Percentiles rank a stretch among this genome's conserved stretches.
Conservation (phyloP, 2,329 filamentous ascomycete genomes). For the Colletotrichum sp. region DNA sequence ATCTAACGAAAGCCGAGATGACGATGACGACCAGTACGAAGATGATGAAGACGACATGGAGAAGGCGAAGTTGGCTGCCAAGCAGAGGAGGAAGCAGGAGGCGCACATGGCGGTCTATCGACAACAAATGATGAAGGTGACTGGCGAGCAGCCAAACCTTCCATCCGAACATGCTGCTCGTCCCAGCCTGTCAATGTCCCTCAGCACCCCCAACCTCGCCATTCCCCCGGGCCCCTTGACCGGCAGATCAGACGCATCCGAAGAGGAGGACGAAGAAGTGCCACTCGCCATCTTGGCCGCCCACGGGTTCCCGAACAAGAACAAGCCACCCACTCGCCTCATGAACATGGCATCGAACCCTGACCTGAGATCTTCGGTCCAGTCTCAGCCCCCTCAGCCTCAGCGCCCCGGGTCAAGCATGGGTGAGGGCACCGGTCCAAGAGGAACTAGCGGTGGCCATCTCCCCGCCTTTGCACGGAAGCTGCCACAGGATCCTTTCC, state of each 20-base stretch:
- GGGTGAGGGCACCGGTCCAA: constrained; percentile 48
- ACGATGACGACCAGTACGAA: constrained; percentile 70
- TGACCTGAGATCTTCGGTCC: constrained; percentile 67
- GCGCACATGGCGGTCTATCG: constrained; percentile 89
- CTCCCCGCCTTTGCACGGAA: constrained; percentile 85
- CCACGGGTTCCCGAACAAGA: constrained; percentile 85
- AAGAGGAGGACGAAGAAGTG: constrained; percentile 90
- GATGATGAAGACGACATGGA: constrained; percentile 83
- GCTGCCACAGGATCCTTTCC: constrained; percentile 84
- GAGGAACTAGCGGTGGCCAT: constrained; percentile 45
- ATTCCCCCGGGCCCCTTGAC: constrained; percentile 39
- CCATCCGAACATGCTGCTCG: constrained; percentile 59
- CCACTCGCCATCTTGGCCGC: constrained; percentile 86
- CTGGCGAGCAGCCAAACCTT: constrained; percentile 69
- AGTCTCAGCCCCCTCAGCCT: constrained; percentile 43
- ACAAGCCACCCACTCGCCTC: constrained; percentile 74
- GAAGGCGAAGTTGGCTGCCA: constrained; percentile 73
- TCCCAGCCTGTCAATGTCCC: constrained; percentile 60
- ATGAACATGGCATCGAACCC: constrained; percentile 71
- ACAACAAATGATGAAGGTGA: constrained; percentile 97
- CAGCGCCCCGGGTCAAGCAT: constrained; percentile 62
- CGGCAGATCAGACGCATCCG: constrained; percentile 58
- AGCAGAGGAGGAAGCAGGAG: constrained; percentile 85
- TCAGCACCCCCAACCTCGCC: constrained; percentile 62
- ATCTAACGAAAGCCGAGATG: constrained; percentile 64